Conservation (phyloP, 2,329 filamentous ascomycete genomes). For the Phyllosticta ampelicida region DNA sequence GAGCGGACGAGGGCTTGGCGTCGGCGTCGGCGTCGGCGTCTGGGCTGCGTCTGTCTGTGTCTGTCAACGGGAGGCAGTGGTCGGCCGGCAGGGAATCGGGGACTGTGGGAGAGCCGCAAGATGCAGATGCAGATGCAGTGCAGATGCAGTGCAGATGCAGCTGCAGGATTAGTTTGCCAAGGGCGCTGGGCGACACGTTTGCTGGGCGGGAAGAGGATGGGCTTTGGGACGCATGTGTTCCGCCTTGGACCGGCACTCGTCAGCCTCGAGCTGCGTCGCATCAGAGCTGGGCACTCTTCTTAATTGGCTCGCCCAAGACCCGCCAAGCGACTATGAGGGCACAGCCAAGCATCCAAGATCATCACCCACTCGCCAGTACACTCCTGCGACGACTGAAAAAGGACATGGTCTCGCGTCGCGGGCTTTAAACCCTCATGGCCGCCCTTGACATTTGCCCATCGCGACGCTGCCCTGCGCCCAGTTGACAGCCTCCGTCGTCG, state of each 20-base stretch:
- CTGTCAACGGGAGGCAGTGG: too few species aligned
- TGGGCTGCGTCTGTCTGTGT: too few species aligned
- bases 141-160: too few species aligned
- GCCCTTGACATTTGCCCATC: background rate
- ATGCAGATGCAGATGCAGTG: too few species aligned
- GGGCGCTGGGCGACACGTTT: background rate
- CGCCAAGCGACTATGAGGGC: background rate
- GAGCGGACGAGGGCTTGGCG: too few species aligned
- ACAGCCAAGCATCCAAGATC: slow-evolving; percentile 9
- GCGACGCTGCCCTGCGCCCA: slow-evolving; percentile 2
- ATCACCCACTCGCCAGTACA: slow-evolving; percentile 1
- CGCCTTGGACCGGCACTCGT: slow-evolving; percentile 5
- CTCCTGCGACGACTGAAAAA: background rate
- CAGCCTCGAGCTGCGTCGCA: slow-evolving; percentile 5
- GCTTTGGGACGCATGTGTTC: background rate
- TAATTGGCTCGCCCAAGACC: background rate
- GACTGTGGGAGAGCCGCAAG: background rate
- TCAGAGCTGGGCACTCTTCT: slow-evolving; percentile 1
- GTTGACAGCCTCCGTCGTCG: slow-evolving; percentile 7
- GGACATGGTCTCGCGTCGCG: background rate
- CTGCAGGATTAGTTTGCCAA: background rate
- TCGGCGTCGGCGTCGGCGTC: too few species aligned
- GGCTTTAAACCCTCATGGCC: background rate
- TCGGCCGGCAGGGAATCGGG: too few species aligned
- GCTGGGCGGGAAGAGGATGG: background rate